Evolutionary conservation across 2,329 filamentous ascomycete genomes (phyloP), one percentile per base, ranked within the genome.

Genomic region (Parastagonospora nodorum): DNA sequence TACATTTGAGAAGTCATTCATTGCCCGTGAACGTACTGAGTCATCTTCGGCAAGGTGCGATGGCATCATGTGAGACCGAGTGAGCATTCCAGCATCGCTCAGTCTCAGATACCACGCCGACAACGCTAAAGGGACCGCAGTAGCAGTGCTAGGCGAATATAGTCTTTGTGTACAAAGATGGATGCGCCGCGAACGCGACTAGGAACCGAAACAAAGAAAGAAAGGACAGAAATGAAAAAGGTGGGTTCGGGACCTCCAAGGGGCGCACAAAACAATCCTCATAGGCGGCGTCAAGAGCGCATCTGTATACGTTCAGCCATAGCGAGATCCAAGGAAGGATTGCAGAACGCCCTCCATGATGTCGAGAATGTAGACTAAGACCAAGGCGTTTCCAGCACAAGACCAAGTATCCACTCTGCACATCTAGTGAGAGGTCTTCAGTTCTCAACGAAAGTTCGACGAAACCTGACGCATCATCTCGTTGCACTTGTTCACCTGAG

Each of bases 401-500:
- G 54, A 60, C 31, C 33, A 31, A 39, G 44, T 49, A 39, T 48
- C 30, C 29, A 28, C 31, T 16, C 10, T 15, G 40, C 30, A 37
- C 50, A 14, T 16, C 16, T 16, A 12, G 10, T 31, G 14, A 14
- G 15, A 41, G n/a, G 12, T 31, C 12, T 12, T 27, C 44, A 30
- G 41, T 41, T 15, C 32, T 60, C 53, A 61, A 14, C 50, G 53
- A 43, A 57, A 64, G 15, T 57, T 49, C 41, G 42, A 44, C 8
- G 60, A 60, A 31, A 62, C 61, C 19, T 24, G 19, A 38, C 67
- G 66, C 8, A 61, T 60, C 52, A 72, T 60, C 31, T 74, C 69
- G 44, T 66, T 69, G 48, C 69, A 68, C 41, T 62, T 65, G 43
- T 55, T 66, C 42, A 68, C 60, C 73, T 84, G 67, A 6, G 72